phyloP scores from a whole-genome alignment of 176 grass and related monocot genomes.

The Coix lacrymajobi region DNA sequence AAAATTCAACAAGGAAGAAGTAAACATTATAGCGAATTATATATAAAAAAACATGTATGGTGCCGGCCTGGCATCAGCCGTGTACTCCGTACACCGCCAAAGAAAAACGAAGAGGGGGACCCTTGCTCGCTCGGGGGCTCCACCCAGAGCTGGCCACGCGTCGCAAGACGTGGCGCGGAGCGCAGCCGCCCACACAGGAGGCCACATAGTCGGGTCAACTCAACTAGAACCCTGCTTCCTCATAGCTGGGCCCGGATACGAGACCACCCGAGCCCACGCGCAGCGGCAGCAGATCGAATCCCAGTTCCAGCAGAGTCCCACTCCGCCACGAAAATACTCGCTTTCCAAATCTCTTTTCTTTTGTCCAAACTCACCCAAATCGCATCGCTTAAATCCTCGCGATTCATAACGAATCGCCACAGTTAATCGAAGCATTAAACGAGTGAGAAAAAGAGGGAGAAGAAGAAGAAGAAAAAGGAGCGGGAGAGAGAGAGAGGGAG shows the following conservation, averaged over 20 bases:
- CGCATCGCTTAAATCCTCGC: conserved; percentile 28
- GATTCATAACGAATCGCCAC: conserved; percentile 26
- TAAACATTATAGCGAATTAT: neutral
- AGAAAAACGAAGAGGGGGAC: neutral
- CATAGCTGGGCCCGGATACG: neutral
- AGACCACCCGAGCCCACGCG: neutral
- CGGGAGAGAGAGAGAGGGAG: neutral
- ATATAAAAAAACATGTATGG: neutral
- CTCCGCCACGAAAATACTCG: conserved; percentile 28
- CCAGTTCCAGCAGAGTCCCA: conserved; percentile 10
- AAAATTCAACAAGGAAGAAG: neutral
- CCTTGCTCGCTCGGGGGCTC: neutral
- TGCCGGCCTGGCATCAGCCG: neutral
- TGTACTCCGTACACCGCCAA: neutral
- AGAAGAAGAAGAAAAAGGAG: too few species aligned
- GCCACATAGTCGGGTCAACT: conserved; percentile 29
- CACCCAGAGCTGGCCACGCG: neutral
- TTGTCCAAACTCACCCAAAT: conserved; percentile 19
- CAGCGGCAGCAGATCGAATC: conserved; percentile 13
- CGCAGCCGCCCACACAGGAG: neutral
- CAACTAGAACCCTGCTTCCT: neutral
- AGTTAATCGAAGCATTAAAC: conserved; percentile 29
- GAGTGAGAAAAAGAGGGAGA: neutral
- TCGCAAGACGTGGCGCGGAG: conserved; percentile 8
- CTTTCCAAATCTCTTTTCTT: conserved; percentile 1